These are phyloP conservation scores for Kurtzmaniella natalensis DNA, from an alignment of 1,139 yeast species.

Conservation along the genomic window DNA sequence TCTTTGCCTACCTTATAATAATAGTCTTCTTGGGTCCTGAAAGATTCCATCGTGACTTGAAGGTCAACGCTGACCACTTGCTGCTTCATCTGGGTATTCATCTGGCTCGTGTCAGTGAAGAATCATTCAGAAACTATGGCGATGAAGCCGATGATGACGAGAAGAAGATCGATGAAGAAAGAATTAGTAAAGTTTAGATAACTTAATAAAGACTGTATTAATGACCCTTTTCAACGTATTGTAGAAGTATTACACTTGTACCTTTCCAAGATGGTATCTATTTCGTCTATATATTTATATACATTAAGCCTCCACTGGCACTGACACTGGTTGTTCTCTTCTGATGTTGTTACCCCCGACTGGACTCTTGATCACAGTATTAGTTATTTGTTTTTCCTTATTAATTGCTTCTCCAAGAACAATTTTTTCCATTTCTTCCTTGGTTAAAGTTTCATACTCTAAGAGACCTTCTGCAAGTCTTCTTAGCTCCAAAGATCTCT, in stretches of 20 bases:
- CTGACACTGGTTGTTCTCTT: conserved; percentile 17
- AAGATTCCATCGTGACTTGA: conserved; percentile 8
- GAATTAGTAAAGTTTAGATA: too few relatives aligned
- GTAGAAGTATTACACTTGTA: too few relatives aligned
- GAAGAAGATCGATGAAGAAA: conserved; percentile 4
- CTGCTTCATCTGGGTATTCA: conserved; percentile 4
- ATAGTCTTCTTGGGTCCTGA: conserved; percentile 6
- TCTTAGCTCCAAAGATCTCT: conserved; percentile 66
- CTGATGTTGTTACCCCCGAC: conserved; percentile 13
- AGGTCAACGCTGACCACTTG: conserved; percentile 7
- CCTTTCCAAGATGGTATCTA: too few relatives aligned
- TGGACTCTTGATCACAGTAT: conserved; percentile 63
- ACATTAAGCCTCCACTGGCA: conserved; percentile 15
- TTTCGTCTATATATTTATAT: not conserved
- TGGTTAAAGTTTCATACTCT: conserved; percentile 91
- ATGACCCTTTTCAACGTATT: too few relatives aligned
- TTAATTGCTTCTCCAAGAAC: conserved; percentile 72
- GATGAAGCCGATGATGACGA: conserved; percentile 1
- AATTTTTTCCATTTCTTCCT: conserved; percentile 84
- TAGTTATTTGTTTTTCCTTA: conserved; percentile 64
- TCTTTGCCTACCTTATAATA: conserved; percentile 26
- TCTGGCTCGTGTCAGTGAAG: conserved; percentile 5
- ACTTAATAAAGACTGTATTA: too few relatives aligned
- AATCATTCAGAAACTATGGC: conserved; percentile 1
- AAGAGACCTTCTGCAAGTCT: conserved; percentile 89